Conservation (phyloP, 805 yeast species). For the Candida germanica region DNA sequence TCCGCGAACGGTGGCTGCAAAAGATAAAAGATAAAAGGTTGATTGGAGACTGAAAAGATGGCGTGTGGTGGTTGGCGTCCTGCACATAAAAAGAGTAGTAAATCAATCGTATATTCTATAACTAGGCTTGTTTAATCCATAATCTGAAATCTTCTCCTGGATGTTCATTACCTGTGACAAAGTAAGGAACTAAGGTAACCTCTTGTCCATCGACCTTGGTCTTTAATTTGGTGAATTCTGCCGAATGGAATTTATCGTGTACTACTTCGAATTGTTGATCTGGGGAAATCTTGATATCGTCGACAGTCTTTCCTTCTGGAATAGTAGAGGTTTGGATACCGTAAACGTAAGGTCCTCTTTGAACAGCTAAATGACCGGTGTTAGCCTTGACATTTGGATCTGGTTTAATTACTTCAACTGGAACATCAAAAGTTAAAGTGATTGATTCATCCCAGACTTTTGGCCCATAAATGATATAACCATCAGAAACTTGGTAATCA, state of each 20-base stretch:
- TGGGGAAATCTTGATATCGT: slow-evolving; percentile 8
- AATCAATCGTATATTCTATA: no score
- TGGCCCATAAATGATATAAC: slow-evolving; percentile 12
- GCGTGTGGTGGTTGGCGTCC: no score
- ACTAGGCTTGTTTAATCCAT: slow-evolving; percentile 13
- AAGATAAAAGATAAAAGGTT: no score
- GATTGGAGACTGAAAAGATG: not conserved
- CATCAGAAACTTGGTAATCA: slow-evolving; percentile 7
- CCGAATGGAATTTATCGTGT: slow-evolving; percentile 3
- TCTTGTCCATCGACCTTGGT: slow-evolving; percentile 8
- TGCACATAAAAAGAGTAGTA: no score
- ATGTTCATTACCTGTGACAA: slow-evolving; percentile 16
- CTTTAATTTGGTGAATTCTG: slow-evolving; percentile 11
- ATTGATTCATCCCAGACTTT: slow-evolving; percentile 8
- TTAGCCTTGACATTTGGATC: slow-evolving; percentile 17
- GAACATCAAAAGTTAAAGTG: slow-evolving; percentile 12
- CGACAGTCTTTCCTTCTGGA: slow-evolving; percentile 6
- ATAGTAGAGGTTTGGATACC: slow-evolving; percentile 16
- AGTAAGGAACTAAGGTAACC: slow-evolving; percentile 16
- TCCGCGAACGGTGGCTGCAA: no score
- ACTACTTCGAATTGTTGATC: slow-evolving; percentile 8
- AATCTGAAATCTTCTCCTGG: slow-evolving; percentile 21
- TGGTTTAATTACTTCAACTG: slow-evolving; percentile 12
- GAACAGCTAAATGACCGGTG: slow-evolving; percentile 16
- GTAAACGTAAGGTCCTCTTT: slow-evolving; percentile 19